Conservation (phyloP, 192 early-diverging fungal genomes). For the Podila epicladia region DNA sequence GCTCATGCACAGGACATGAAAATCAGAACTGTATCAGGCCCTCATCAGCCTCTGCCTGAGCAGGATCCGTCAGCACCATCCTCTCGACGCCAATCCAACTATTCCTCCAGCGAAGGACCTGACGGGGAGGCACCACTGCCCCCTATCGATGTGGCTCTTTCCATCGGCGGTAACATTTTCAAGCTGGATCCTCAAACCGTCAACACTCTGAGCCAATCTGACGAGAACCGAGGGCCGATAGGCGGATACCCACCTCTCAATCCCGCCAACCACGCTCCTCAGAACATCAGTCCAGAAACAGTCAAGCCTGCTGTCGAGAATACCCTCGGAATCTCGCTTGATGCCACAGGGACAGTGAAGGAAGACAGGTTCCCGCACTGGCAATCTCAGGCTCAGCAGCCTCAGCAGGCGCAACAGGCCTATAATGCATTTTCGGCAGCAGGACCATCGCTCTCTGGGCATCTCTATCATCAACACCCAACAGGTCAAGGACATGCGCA, state of each 20-base stretch:
- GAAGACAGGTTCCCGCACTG: constrained; percentile 45
- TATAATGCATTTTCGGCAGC: not conserved
- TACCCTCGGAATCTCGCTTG: constrained; percentile 40
- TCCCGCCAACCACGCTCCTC: not conserved
- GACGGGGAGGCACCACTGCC: constrained; percentile 1
- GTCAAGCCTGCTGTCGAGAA: constrained; percentile 9
- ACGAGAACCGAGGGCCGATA: constrained; percentile 1
- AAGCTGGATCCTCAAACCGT: constrained; percentile 35
- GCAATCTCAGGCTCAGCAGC: constrained; percentile 35
- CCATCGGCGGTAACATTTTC: constrained; percentile 28
- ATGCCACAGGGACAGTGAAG: constrained; percentile 43
- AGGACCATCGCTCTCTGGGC: constrained; percentile 9
- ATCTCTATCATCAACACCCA: constrained; percentile 3
- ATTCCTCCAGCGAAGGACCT: constrained; percentile 4
- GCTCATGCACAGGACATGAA: constrained; percentile 42
- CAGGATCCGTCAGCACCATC: constrained; percentile 2
- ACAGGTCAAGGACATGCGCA: too few relatives aligned
- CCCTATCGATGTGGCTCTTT: constrained; percentile 28
- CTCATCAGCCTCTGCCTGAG: constrained; percentile 25
- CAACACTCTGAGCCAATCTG: constrained; percentile 15
- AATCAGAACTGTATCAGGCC: constrained; percentile 29
- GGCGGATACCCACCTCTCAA: not conserved
- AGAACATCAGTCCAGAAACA: not conserved
- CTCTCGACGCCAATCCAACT: constrained; percentile 13
- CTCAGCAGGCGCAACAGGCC: not conserved